Conservation (phyloP, 345 rosid species). For the Gynandropsis gynandra region DNA sequence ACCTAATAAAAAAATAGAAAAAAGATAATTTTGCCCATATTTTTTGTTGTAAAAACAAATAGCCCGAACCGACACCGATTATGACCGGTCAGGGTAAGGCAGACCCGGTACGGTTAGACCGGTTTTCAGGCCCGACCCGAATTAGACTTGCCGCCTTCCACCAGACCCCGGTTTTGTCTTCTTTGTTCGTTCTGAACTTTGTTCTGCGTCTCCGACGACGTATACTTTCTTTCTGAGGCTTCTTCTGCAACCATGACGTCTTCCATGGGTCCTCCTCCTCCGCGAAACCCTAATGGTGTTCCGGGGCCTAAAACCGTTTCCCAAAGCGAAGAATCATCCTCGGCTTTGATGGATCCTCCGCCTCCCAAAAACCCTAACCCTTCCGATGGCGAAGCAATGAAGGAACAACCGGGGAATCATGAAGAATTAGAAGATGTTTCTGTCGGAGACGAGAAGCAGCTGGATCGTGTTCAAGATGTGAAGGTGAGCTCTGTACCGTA, state of each 20-base stretch:
- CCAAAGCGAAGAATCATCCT: conserved; percentile 13
- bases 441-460: conserved; percentile 7
- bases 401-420: background rate
- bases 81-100: too few relatives aligned
- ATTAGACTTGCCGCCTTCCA: conserved; percentile 13
- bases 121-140: background rate
- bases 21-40: too few relatives aligned
- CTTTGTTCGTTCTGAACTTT: background rate
- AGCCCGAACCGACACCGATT: background rate
- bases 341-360: conserved; percentile 32
- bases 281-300: conserved; percentile 28
- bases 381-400: conserved; percentile 15
- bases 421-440: conserved; percentile 14
- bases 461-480: conserved; percentile 14
- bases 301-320: conserved; percentile 14
- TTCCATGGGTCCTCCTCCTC: conserved; percentile 57
- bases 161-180: conserved; percentile 5
- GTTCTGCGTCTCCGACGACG: background rate
- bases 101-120: too few relatives aligned
- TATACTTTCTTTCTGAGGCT: conserved; percentile 1
- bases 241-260: conserved; percentile 19
- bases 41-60: background rate
- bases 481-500: conserved; percentile 52
- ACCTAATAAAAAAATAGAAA: too few relatives aligned
- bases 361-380: conserved; percentile 33